Conservation (phyloP, 345 rosid species). For the Psidium guajava region DNA sequence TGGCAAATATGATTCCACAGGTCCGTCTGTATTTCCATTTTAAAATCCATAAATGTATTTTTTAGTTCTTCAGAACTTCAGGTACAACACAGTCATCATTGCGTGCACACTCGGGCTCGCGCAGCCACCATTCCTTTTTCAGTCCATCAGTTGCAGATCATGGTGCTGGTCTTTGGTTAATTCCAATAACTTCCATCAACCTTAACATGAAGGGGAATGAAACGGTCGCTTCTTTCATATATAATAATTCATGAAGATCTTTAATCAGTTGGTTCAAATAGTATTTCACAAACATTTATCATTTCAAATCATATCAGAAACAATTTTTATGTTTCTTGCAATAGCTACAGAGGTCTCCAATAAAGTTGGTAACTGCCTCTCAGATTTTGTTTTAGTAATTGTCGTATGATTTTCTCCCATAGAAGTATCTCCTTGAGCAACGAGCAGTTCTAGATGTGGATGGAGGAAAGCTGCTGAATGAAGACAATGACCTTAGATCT, state of each 20-base stretch:
- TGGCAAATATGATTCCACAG: slow-evolving; percentile 89
- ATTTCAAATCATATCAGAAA: not conserved
- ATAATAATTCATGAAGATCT: not conserved
- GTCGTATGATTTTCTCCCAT: slow-evolving; percentile 4
- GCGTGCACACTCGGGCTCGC: not conserved
- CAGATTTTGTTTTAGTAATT: not conserved
- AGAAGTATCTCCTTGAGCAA: slow-evolving; percentile 94
- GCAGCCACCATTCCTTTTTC: not conserved
- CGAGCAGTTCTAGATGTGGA: slow-evolving; percentile 72
- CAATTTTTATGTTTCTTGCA: not conserved
- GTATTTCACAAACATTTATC: not conserved
- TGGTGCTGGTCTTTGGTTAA: not conserved
- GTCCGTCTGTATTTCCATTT: slow-evolving; percentile 17
- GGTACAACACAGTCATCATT: not conserved
- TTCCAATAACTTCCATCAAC: not conserved
- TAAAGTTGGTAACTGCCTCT: not conserved
- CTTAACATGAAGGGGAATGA: not conserved
- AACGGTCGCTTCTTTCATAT: not conserved
- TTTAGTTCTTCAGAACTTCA: not conserved
- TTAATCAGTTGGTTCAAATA: not conserved
- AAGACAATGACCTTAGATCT: slow-evolving; percentile 89
- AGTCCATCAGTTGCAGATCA: not conserved
- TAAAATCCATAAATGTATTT: not conserved
- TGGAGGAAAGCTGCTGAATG: slow-evolving; percentile 83
- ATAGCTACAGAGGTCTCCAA: not conserved